Evolutionary conservation across 179 eudicot genomes (phyloP), one percentile per base, ranked within the genome.

Genomic region (Silene coronaria): DNA sequence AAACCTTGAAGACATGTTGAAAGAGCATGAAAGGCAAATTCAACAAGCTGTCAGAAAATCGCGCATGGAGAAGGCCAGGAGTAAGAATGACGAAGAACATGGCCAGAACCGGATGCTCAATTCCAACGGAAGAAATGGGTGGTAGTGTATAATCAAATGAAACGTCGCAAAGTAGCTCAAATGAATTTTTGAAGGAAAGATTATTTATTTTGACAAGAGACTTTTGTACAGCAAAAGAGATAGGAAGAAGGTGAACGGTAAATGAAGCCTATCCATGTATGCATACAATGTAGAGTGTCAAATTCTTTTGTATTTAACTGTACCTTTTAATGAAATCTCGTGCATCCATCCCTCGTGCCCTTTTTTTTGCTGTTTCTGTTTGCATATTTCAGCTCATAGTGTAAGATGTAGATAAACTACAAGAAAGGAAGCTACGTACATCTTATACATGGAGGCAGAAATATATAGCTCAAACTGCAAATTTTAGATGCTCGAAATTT

Each of bases 41-140:
- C 99, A 93, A 81, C 91, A 86, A 24, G 99, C 99, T 12, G 97
- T 96, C 51, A 87, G 98, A 46, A 96, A 87, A 79, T 85, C 97
- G 14, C 85, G 82, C 65, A 48, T 34, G 27, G 84, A 78, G 42
- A 95, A 86, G 80, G 79, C 84, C 38, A 81, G 78, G 80, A 79
- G 77, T 62, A 77, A 75, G 76, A 71, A 77, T 32, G 75, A 76
- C 28, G 69, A 71, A 62, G 82, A 79, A 63, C 26, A 70, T 58
- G 77, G 21, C 24, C 55, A 74, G 28, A 9, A 46, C 46, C 27
- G 38, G 38, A 60, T 76, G 76, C 53, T 55, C 23, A 34, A 67
- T 67, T 65, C 51, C 14, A 65, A 75, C 67, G 77, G 77, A 72
- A 74, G 75, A 73, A 74, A 79, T 59, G 76, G 68, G 11, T 62